Evolutionary conservation across 768 basidiomycete genomes (phyloP).

Genomic region (Phanerodontia chrysosporium): DNA sequence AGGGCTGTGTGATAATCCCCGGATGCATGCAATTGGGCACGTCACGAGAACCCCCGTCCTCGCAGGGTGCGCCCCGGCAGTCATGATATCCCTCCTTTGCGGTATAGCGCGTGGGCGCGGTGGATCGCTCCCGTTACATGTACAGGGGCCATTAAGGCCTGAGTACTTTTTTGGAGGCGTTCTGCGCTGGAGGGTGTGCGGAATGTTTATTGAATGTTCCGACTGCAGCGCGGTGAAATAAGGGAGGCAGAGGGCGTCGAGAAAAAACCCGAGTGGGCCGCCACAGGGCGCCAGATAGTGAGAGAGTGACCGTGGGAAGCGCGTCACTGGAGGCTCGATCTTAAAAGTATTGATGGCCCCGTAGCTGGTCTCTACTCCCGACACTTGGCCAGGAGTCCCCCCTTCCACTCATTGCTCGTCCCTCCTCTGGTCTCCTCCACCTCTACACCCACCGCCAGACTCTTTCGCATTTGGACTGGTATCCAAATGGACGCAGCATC

Average conservation of each 20-base stretch:
- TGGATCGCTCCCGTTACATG: no score
- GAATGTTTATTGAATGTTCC: neutral
- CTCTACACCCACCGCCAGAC: neutral
- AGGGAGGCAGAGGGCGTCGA: neutral
- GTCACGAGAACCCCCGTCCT: neutral
- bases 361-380: slow-evolving; percentile 1
- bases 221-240: neutral
- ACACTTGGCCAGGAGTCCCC: neutral
- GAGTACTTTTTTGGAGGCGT: neutral
- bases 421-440: neutral
- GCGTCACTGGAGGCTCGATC: neutral
- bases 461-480: slow-evolving; percentile 11
- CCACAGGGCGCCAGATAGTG: neutral
- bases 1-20: neutral
- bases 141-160: neutral
- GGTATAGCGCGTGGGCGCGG: neutral
- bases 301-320: neutral
- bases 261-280: neutral
- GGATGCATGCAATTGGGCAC: neutral
- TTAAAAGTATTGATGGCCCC: slow-evolving; percentile 3
- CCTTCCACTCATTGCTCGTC: neutral
- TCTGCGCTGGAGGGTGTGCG: neutral
- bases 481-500: slow-evolving; percentile 21
- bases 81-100: neutral
- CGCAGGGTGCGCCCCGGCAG: neutral